Conservation (phyloP, 495 filamentous ascomycete genomes). For the Penicillium bovifimosum region DNA sequence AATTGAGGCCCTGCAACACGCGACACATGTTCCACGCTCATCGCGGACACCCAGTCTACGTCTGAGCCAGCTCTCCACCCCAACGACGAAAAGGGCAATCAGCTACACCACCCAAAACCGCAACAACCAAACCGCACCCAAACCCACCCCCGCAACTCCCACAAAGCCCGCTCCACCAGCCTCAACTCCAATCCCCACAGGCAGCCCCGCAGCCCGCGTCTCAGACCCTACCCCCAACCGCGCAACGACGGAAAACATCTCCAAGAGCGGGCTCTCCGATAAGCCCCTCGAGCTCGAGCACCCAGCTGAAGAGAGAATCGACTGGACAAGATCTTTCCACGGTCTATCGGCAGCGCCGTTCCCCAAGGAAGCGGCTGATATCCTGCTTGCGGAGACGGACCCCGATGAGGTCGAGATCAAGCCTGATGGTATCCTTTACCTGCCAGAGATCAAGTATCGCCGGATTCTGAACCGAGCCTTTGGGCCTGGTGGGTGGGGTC, state of each 20-base stretch:
- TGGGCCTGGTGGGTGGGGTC: conserved; percentile 91
- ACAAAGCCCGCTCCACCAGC: conserved; percentile 13
- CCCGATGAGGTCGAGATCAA: conserved; percentile 89
- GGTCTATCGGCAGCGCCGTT: conserved; percentile 76
- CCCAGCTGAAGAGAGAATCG: conserved; percentile 52
- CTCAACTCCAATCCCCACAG: conserved; percentile 4
- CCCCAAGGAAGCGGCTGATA: conserved; percentile 63
- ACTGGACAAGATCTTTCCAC: conserved; percentile 93
- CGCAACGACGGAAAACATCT: conserved; percentile 44
- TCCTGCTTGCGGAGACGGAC: conserved; percentile 62
- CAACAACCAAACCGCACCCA: conserved; percentile 12
- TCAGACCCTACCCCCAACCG: conserved; percentile 28
- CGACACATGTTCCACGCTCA: background rate
- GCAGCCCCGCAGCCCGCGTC: conserved; percentile 17
- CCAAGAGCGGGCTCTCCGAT: conserved; percentile 49
- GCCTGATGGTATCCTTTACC: conserved; percentile 90
- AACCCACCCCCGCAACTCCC: conserved; percentile 13
- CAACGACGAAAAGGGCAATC: conserved; percentile 14
- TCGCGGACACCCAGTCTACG: background rate
- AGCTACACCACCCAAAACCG: conserved; percentile 17
- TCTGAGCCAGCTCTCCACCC: conserved; percentile 13
- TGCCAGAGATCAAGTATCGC: conserved; percentile 98
- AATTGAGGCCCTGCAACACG: conserved; percentile 14
- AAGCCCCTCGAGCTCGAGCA: conserved; percentile 43
- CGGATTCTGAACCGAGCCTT: conserved; percentile 88